Percentiles rank a stretch among this genome's conserved stretches.
These are phyloP conservation scores for Fusarium continuum DNA, from an alignment of 2,329 filamentous ascomycete genomes.

Conservation along the genomic window DNA sequence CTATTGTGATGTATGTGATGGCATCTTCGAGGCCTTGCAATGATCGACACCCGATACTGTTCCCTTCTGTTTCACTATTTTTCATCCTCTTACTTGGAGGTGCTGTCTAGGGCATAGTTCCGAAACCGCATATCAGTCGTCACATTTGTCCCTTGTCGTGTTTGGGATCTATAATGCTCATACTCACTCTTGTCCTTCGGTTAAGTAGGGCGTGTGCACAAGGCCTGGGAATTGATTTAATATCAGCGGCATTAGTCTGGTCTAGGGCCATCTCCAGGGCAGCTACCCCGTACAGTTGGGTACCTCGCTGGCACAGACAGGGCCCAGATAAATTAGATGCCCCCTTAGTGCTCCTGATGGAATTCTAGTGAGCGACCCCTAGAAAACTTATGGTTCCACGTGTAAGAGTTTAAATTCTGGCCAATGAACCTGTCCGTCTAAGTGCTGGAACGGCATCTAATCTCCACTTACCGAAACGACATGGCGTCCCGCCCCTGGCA, in stretches of 20 bases:
- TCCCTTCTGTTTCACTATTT: neutral
- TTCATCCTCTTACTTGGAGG: neutral
- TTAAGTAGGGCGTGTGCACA: slow-evolving; percentile 7
- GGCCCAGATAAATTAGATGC: neutral
- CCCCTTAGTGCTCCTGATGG: slow-evolving; percentile 13
- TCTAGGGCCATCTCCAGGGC: too few relatives aligned
- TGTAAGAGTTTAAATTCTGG: neutral
- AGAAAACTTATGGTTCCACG: slow-evolving; percentile 3
- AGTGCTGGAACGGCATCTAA: slow-evolving; percentile 3
- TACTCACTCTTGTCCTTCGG: neutral
- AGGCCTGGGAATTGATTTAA: slow-evolving; percentile 11
- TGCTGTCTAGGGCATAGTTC: neutral
- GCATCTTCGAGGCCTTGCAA: too few relatives aligned
- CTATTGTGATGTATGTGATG: neutral
- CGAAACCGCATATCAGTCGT: neutral
- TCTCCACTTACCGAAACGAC: slow-evolving; percentile 29
- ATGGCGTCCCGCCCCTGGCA: slow-evolving; percentile 4
- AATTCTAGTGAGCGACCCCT: slow-evolving; percentile 14
- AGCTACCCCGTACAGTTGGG: too few relatives aligned
- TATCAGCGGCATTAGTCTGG: slow-evolving; percentile 17
- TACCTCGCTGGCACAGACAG: too few relatives aligned
- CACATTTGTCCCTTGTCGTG: neutral
- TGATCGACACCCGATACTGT: too few relatives aligned
- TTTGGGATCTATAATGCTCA: neutral
- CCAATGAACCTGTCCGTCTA: slow-evolving; percentile 16